phyloP scores from a whole-genome alignment of 257 asterid species.

The Plantago elongata region DNA sequence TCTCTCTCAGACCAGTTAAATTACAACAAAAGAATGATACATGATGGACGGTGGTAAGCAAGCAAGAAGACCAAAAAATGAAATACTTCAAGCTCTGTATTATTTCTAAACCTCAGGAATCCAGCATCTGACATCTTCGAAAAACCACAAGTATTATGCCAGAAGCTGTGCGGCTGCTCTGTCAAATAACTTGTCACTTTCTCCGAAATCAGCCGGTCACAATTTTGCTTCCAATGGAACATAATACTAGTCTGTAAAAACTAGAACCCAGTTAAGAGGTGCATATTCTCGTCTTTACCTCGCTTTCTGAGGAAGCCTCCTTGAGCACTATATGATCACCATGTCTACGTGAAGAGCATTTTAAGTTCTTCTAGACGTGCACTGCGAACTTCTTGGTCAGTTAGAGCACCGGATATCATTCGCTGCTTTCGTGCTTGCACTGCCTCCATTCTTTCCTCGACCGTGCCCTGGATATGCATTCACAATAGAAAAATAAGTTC shows the following conservation, averaged over 20 bases:
- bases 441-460: constrained; percentile 96
- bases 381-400: constrained; percentile 91
- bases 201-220: no score
- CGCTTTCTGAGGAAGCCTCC: background rate
- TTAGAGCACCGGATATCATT: constrained; percentile 90
- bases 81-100: background rate
- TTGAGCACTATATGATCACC: background rate
- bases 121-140: background rate
- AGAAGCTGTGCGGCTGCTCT: background rate
- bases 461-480: constrained; percentile 52
- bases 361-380: constrained; percentile 91
- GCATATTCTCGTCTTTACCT: background rate
- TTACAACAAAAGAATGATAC: no score
- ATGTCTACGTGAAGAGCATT: constrained; percentile 76
- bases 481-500: background rate
- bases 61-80: no score
- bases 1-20: no score
- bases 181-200: no score
- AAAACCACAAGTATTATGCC: background rate
- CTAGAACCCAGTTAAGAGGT: background rate
- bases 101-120: background rate
- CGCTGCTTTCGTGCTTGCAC: constrained; percentile 94
- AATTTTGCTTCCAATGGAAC: background rate
- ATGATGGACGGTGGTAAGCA: no score
- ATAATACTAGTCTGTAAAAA: background rate